Percentiles rank a stretch among this genome's conserved stretches.
These are phyloP conservation scores for Ogataea polymorpha DNA, from an alignment of 805 yeast species.

Conservation along the genomic window DNA sequence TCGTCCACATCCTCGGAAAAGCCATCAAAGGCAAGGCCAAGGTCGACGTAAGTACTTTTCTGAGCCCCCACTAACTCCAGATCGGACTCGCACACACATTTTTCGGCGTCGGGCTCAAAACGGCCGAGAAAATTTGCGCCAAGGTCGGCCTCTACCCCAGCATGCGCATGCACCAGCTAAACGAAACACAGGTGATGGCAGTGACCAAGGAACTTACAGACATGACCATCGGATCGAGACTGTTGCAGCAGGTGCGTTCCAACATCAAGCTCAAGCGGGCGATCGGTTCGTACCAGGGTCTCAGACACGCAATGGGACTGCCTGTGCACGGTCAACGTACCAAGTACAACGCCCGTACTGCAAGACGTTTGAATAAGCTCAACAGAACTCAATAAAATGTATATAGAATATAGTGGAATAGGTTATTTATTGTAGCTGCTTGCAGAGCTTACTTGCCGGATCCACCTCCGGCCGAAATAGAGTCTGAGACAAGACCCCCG, in stretches of 20 bases:
- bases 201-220: constrained; percentile 84
- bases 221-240: constrained; percentile 77
- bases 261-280: constrained; percentile 76
- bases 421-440: no score
- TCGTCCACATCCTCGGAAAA: constrained; percentile 51
- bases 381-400: constrained; percentile 42
- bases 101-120: constrained; percentile 78
- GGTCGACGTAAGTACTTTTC: constrained; percentile 28
- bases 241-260: constrained; percentile 67
- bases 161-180: constrained; percentile 91
- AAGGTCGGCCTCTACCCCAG: constrained; percentile 87
- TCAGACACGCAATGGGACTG: constrained; percentile 80
- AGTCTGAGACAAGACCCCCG: neutral
- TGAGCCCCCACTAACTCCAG: constrained; percentile 10
- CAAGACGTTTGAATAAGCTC: constrained; percentile 75
- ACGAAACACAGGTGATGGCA: constrained; percentile 82
- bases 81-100: constrained; percentile 74
- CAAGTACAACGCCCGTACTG: constrained; percentile 86
- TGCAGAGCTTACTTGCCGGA: no score
- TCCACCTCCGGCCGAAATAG: no score
- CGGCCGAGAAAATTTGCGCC: constrained; percentile 77
- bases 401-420: neutral
- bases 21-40: constrained; percentile 42
- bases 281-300: constrained; percentile 84
- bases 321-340: constrained; percentile 92